Percentiles rank a stretch among this genome's conserved stretches.
Evolutionary conservation across 352 stramenopile species (phyloP).

Genomic region (Pythium sukuiense): DNA sequence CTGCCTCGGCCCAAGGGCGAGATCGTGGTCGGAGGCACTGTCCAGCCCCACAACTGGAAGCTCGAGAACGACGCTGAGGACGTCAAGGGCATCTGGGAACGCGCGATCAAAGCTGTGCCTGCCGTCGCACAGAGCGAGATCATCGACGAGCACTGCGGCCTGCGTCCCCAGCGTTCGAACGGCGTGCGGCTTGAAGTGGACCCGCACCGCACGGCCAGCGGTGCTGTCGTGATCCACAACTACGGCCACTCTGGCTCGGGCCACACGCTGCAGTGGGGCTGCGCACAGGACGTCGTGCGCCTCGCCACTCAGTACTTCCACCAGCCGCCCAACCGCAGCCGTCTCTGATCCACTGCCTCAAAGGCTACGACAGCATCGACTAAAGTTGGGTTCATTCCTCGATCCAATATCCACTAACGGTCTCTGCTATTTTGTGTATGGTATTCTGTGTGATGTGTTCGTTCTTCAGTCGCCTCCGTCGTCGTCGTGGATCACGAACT

Average conservation of each 20-base stretch:
- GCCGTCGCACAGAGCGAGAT: conserved; percentile 45
- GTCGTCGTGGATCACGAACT: conserved; percentile 58
- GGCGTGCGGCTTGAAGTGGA: conserved; percentile 56
- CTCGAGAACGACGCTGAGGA: conserved; percentile 40
- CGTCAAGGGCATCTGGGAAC: conserved; percentile 48
- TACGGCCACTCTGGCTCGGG: conserved; percentile 67
- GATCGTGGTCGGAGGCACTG: conserved; percentile 62
- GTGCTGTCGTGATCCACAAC: conserved; percentile 67
- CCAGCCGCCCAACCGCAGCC: not conserved
- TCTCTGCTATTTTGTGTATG: not conserved
- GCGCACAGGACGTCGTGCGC: conserved; percentile 48
- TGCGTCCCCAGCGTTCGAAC: conserved; percentile 42
- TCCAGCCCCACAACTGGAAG: conserved; percentile 62
- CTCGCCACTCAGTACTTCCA: conserved; percentile 31
- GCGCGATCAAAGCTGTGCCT: conserved; percentile 43
- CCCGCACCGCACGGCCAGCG: conserved; percentile 27
- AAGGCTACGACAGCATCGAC: not conserved
- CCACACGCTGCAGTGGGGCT: conserved; percentile 73
- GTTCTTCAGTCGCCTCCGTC: conserved; percentile 5
- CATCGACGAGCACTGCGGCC: conserved; percentile 37
- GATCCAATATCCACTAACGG: not conserved
- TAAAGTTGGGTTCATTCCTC: not conserved
- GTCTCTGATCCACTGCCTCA: conserved; percentile 1
- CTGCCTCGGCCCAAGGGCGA: conserved; percentile 59
- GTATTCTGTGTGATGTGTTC: not conserved